phyloP scores from a whole-genome alignment of 768 basidiomycete species.

The Coprinopsis marcescibilis region DNA sequence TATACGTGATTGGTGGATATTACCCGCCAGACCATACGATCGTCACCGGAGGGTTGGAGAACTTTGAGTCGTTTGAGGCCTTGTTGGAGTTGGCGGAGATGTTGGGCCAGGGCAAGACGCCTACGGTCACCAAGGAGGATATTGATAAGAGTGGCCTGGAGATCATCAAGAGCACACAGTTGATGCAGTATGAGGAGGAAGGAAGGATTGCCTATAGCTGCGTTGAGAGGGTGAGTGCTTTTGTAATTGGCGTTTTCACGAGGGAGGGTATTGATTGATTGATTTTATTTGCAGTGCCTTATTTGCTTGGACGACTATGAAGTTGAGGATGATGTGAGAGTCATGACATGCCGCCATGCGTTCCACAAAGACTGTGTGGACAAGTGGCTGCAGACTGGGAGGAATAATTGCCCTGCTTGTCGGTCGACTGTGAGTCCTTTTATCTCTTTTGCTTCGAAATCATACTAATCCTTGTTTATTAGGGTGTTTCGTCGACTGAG shows the following conservation, averaged over 20 bases:
- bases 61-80: conserved; percentile 75
- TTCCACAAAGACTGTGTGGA: conserved; percentile 90
- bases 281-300: conserved; percentile 46
- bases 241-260: not conserved
- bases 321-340: conserved; percentile 68
- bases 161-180: conserved; percentile 55
- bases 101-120: conserved; percentile 76
- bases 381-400: conserved; percentile 77
- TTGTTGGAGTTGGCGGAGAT: conserved; percentile 81
- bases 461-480: not conserved
- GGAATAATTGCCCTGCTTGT: conserved; percentile 92
- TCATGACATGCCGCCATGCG: conserved; percentile 81
- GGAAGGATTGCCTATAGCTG: conserved; percentile 74
- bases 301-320: conserved; percentile 88
- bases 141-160: conserved; percentile 81
- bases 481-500: too few species aligned
- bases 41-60: conserved; percentile 67
- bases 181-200: conserved; percentile 50
- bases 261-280: not conserved
- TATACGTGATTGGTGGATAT: conserved; percentile 92
- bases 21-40: conserved; percentile 89
- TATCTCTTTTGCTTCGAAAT: not conserved
- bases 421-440: conserved; percentile 55
- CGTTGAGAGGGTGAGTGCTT: conserved; percentile 59
- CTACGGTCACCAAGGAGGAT: conserved; percentile 76